These are phyloP conservation scores for Populus hybrid DNA, from an alignment of 441 rosid genomes.

Conservation along the genomic window DNA sequence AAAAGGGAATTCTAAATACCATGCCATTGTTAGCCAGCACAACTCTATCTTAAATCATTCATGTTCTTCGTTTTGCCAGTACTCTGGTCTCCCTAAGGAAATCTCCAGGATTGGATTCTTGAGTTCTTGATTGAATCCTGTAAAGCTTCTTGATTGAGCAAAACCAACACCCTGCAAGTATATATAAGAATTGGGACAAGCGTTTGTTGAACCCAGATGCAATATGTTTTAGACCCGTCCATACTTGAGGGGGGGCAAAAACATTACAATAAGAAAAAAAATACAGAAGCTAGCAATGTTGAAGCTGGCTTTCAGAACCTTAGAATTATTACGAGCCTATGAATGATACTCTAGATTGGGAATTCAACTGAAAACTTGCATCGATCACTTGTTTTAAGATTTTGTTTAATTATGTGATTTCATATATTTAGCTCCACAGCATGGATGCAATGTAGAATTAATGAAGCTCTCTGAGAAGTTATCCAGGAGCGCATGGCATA, in stretches of 20 bases:
- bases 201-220: background rate
- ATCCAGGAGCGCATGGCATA: too few relatives aligned
- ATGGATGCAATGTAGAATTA: too few relatives aligned
- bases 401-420: too few relatives aligned
- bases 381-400: too few relatives aligned
- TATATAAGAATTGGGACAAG: background rate
- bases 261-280: background rate
- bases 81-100: slow-evolving; percentile 37
- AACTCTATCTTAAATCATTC: slow-evolving; percentile 11
- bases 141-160: slow-evolving; percentile 5
- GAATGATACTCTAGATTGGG: background rate
- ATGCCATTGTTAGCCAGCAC: background rate
- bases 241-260: too few relatives aligned
- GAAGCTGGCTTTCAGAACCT: background rate
- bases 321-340: background rate
- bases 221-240: background rate
- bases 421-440: too few relatives aligned
- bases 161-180: slow-evolving; percentile 28
- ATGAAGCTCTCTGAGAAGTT: too few relatives aligned
- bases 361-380: background rate
- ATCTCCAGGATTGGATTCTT: slow-evolving; percentile 42
- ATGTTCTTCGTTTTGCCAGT: slow-evolving; percentile 26
- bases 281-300: background rate
- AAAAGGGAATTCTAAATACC: background rate
- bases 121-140: slow-evolving; percentile 1